Evolutionary conservation across 2,329 filamentous ascomycete species (phyloP), one percentile per base, ranked within the genome.

Genomic region (Leptodontidium sp.): DNA sequence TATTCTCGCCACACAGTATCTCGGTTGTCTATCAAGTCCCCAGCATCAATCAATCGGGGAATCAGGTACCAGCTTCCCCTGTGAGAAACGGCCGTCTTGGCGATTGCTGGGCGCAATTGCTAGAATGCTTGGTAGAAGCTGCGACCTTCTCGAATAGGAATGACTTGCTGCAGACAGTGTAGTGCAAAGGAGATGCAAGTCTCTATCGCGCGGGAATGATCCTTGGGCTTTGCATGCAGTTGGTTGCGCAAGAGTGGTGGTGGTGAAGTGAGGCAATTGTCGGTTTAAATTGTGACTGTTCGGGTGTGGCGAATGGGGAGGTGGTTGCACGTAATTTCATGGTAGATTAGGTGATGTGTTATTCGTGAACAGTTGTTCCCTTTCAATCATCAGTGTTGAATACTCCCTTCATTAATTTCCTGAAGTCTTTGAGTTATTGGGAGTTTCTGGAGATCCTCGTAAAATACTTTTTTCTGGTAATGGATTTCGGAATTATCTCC

Each of bases 111-210:
- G 59, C 59, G 11, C 26, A 15, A 35, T 17, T 62, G 61, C 45
- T 24, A 49, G 61, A 62, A 62, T 40, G 26, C 61, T 63, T 63
- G 61, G 61, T 52, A 38, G 17, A 63, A 53, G n/a, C n/a, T 63
- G 47, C 47, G 58, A 63, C 61, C 61, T 63, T 63, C 61, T 63
- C 14, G 40, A 63, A 63, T 26, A 53, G 45, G 61, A 49, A 63
- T 26, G 58, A 61, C 14, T 47, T 61, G 40, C 38, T 61, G 38
- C 29, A 21, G 26, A 32, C 21, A 21, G 21, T 21, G 21, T 21
- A 21, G 21, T 21, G 21, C 21, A 21, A 21, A 4, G 9, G n/a
- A 9, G 11, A 17, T 40, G 55, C 15, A 8, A 58, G 43, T 58
- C 35, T 40, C 35, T 40, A 55, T 55, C 52, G 52, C 52, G 52